Evolutionary conservation across 2,329 filamentous ascomycete genomes (phyloP).

Genomic region (Aspergillus caelatus): DNA sequence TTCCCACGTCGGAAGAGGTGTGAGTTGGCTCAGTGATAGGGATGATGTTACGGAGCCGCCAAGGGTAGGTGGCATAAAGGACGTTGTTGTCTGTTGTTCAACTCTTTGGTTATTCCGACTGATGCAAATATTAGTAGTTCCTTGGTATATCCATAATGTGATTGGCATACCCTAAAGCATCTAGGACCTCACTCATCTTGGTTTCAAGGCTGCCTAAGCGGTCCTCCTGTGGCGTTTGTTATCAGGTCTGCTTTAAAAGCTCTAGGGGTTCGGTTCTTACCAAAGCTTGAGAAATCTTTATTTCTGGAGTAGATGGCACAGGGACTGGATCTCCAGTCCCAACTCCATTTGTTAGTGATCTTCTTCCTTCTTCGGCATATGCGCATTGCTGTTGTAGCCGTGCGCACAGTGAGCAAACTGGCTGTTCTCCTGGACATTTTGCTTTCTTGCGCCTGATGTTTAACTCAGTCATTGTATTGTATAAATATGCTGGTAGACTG

Average conservation of each 20-base stretch:
- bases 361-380: constrained; percentile 43
- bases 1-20: constrained; percentile 42
- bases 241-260: neutral
- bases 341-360: constrained; percentile 17
- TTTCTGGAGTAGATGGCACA: constrained; percentile 15
- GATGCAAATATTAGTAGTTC: constrained; percentile 1
- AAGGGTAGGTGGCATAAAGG: constrained; percentile 14
- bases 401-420: constrained; percentile 53
- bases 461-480: constrained; percentile 9
- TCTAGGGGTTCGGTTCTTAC: constrained; percentile 15
- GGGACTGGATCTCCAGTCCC: constrained; percentile 16
- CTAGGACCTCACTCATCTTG: constrained; percentile 39
- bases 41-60: constrained; percentile 11
- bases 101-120: constrained; percentile 21
- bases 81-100: constrained; percentile 10
- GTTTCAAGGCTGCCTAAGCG: constrained; percentile 38
- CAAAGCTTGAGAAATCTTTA: constrained; percentile 21
- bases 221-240: constrained; percentile 27
- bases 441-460: constrained; percentile 54
- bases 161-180: constrained; percentile 36
- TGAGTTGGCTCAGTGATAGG: constrained; percentile 20
- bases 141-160: constrained; percentile 6
- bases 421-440: constrained; percentile 55
- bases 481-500: constrained; percentile 5
- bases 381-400: constrained; percentile 52